A percentile compares a stretch with the other conserved stretches of the same genome.
phyloP scores from a whole-genome alignment of 257 asterid species.

The Thymus quinquecostatus region DNA sequence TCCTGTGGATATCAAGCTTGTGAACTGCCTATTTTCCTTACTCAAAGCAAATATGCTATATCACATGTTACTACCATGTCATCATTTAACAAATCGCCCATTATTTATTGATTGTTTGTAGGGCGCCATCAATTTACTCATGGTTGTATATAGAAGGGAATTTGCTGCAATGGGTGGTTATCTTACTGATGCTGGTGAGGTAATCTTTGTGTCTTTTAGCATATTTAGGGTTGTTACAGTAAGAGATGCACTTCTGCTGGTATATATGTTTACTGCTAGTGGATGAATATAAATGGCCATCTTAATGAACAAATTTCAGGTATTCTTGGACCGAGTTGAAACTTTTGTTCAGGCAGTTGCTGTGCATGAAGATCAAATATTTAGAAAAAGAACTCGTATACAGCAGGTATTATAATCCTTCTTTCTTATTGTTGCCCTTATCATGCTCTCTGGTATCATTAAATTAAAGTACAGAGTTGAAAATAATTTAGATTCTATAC shows the following conservation, averaged over 20 bases:
- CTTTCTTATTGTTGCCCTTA: slow-evolving; percentile 22
- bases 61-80: slow-evolving; percentile 22
- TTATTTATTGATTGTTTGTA: slow-evolving; percentile 37
- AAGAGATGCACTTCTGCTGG: slow-evolving; percentile 23
- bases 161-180: slow-evolving; percentile 95
- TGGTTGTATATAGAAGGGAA: slow-evolving; percentile 84
- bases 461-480: slow-evolving; percentile 6
- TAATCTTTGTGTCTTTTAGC: slow-evolving; percentile 48
- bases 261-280: slow-evolving; percentile 25
- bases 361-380: slow-evolving; percentile 80
- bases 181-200: slow-evolving; percentile 99
- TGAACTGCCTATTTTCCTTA: slow-evolving; percentile 7
- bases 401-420: slow-evolving; percentile 59
- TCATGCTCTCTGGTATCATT: slow-evolving; percentile 12
- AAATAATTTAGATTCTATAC: slow-evolving; percentile 26
- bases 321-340: slow-evolving; percentile 81
- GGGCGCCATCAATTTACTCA: slow-evolving; percentile 97
- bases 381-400: slow-evolving; percentile 82
- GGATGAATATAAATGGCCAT: slow-evolving; percentile 1
- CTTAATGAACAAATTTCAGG: slow-evolving; percentile 46
- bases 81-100: slow-evolving; percentile 8
- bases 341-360: slow-evolving; percentile 90
- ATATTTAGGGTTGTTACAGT: slow-evolving; percentile 11
- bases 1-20: slow-evolving; percentile 22
- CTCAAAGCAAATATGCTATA: slow-evolving; percentile 14